Evolutionary conservation across 768 basidiomycete species (phyloP).

Genomic region (Podaxis mareebaensis): DNA sequence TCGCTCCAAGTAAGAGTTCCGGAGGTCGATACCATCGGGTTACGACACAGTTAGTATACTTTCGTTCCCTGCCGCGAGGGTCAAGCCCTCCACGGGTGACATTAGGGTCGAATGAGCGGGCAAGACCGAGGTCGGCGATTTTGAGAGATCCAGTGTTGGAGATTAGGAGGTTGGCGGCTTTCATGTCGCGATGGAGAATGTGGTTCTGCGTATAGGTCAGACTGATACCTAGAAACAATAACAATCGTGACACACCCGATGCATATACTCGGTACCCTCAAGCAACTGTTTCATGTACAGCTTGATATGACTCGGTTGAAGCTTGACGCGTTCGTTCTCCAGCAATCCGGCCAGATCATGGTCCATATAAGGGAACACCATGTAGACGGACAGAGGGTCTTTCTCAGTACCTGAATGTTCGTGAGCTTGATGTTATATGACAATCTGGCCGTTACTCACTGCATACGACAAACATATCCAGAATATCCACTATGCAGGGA

Average conservation of each 20-base stretch:
- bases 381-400: conserved; percentile 84
- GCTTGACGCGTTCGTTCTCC: conserved; percentile 86
- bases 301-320: conserved; percentile 87
- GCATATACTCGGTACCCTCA: conserved; percentile 97
- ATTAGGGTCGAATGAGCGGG: conserved; percentile 71
- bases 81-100: conserved; percentile 39
- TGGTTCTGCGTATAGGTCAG: conserved; percentile 63
- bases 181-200: conserved; percentile 98
- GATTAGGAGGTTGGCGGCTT: conserved; percentile 95
- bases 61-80: conserved; percentile 53
- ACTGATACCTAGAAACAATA: conserved; percentile 11
- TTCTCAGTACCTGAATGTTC: conserved; percentile 54
- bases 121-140: conserved; percentile 96
- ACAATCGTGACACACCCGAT: conserved; percentile 59
- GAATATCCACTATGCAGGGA: conserved; percentile 79
- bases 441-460: conserved; percentile 44
- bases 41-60: conserved; percentile 95
- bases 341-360: conserved; percentile 95
- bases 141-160: conserved; percentile 81
- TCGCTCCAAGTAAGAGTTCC: conserved; percentile 85
- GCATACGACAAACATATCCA: conserved; percentile 90
- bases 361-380: conserved; percentile 99
- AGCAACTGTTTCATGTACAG: conserved; percentile 94
- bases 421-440: neutral
- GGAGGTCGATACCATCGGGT: conserved; percentile 96